Conservation (phyloP, 768 basidiomycete genomes). For the Cystofilobasidium capitatum region DNA sequence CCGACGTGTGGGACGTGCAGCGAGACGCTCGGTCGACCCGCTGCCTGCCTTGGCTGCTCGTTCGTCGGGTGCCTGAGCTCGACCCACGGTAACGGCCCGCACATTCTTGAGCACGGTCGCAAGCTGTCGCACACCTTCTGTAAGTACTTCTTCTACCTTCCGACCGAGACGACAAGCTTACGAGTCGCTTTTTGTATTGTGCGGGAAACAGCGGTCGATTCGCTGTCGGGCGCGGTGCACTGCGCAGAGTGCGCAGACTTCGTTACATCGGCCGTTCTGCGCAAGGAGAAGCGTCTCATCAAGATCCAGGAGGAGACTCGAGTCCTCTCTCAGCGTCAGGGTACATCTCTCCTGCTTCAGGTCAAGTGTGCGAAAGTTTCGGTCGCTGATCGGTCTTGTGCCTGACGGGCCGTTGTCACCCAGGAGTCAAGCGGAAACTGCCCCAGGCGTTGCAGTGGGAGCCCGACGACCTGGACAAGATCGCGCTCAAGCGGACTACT, state of each 20-base stretch:
- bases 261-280: neutral
- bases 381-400: neutral
- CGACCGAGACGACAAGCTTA: slow-evolving; percentile 48
- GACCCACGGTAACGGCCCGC: slow-evolving; percentile 40
- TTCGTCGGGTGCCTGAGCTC: slow-evolving; percentile 53
- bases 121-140: slow-evolving; percentile 63
- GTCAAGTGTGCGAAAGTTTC: neutral
- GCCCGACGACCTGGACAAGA: slow-evolving; percentile 43
- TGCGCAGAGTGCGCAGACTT: neutral
- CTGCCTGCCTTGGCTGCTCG: slow-evolving; percentile 63
- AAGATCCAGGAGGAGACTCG: slow-evolving; percentile 2
- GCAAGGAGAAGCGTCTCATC: slow-evolving; percentile 11
- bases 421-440: slow-evolving; percentile 3
- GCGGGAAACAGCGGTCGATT: slow-evolving; percentile 10
- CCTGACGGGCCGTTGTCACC: no score
- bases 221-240: slow-evolving; percentile 39
- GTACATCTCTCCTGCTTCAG: neutral
- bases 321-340: slow-evolving; percentile 3
- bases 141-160: slow-evolving; percentile 67
- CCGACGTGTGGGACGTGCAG: slow-evolving; percentile 59
- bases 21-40: slow-evolving; percentile 52
- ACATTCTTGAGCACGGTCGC: slow-evolving; percentile 59
- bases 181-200: slow-evolving; percentile 17
- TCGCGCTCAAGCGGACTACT: slow-evolving; percentile 47
- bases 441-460: slow-evolving; percentile 41